These are phyloP conservation scores for Podospora anserina DNA, from an alignment of 495 filamentous ascomycete genomes.

Conservation along the genomic window DNA sequence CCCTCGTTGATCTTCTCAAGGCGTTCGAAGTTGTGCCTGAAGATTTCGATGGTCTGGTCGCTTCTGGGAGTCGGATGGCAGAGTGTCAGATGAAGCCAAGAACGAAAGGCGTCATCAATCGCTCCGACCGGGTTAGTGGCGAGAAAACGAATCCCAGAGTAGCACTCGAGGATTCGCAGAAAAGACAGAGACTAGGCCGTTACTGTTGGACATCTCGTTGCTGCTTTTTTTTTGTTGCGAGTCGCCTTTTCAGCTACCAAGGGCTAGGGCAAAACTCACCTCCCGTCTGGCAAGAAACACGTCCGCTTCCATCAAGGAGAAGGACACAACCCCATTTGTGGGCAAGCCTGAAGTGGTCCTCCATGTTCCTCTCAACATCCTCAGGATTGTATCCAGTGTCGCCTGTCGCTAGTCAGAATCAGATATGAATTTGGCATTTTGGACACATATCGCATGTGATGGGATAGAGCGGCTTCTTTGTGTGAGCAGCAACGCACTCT, in stretches of 20 bases:
- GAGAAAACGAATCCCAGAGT: constrained; percentile 55
- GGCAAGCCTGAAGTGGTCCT: constrained; percentile 40
- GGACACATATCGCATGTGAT: constrained; percentile 22
- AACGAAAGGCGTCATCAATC: constrained; percentile 56
- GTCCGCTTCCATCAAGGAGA: constrained; percentile 57
- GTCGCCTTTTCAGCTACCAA: no score
- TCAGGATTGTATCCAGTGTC: constrained; percentile 24
- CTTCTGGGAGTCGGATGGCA: constrained; percentile 42
- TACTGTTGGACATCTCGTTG: constrained; percentile 43
- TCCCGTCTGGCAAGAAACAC: constrained; percentile 52
- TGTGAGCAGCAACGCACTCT: constrained; percentile 26
- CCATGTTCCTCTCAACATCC: constrained; percentile 43
- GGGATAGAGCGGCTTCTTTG: constrained; percentile 24
- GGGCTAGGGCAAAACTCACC: constrained; percentile 6
- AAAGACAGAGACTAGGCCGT: constrained; percentile 54
- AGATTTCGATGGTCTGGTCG: constrained; percentile 34
- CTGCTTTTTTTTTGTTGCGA: background rate
- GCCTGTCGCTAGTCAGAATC: background rate
- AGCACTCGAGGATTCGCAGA: constrained; percentile 57
- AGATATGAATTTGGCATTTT: background rate
- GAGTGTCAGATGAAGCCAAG: constrained; percentile 51
- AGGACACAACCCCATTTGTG: constrained; percentile 50
- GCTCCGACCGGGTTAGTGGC: constrained; percentile 54
- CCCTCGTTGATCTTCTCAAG: constrained; percentile 24
- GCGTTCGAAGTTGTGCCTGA: constrained; percentile 34